Evolutionary conservation across 1,284 basidiomycete species (phyloP), one percentile per base, ranked within the genome.

Genomic region (Trametes pubescens): DNA sequence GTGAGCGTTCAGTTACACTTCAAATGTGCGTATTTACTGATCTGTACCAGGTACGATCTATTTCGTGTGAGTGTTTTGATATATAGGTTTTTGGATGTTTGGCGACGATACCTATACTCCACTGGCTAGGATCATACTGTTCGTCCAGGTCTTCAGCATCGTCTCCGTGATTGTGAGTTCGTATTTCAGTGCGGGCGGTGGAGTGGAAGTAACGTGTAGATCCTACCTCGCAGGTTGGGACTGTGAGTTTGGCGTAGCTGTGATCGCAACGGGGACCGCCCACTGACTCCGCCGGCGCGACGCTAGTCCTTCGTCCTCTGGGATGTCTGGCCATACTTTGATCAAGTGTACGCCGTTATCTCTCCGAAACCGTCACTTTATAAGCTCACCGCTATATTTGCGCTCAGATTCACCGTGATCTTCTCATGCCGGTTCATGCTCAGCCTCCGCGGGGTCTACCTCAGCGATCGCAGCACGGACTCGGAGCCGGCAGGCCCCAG

Each of bases 351-450:
- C n/a, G 65, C 54, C 21, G 13, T 48, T 6, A 14, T 24, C 10
- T 47, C 44, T 1, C 10, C 22, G 8, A 8, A 47, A 24, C 1
- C 13, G 26, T 47, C n/a, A 44, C 18, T 44, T 4, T 21, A 44
- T 22, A 16, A 34, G 29, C n/a, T 56, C 18, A 32, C 49, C 32
- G 13, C 16, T 4, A 21, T n/a, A n/a, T 47, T 43, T n/a, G 37
- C 37, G 43, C 29, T 8, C 56, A 73, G 72, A 6, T 63, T 74
- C 56, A 68, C 64, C 51, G 62, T 65, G 21, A 68, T 73, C 51
- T 68, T 67, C 51, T 51, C 67, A 29, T 65, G 64, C 26, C 71
- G 69, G 51, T 73, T 73, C 65, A 72, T 73, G 63, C 66, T 72
- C 48, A 65, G 71, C 62, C 64, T 73, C 6, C 71, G 72, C 49